These are phyloP conservation scores for Mariannaea sp. DNA, from an alignment of 2,329 filamentous ascomycete genomes.

Conservation along the genomic window DNA sequence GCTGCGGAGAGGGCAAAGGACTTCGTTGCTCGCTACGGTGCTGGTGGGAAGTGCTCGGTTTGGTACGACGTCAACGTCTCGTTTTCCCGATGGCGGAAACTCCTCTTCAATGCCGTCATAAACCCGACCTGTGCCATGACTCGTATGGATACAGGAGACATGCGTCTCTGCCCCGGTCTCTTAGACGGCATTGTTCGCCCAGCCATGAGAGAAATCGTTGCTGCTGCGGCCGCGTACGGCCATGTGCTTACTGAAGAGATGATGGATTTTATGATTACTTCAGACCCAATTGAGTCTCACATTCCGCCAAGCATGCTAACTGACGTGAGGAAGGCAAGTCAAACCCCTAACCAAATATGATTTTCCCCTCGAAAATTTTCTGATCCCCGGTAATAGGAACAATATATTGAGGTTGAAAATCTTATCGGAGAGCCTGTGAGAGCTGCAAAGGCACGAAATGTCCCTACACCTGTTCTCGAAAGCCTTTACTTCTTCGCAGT, in stretches of 20 bases:
- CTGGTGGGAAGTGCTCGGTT: conserved; percentile 26
- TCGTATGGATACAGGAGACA: conserved; percentile 30
- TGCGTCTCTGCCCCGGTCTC: conserved; percentile 33
- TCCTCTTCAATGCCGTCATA: conserved; percentile 34
- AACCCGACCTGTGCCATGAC: conserved; percentile 33
- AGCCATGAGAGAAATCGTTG: conserved; percentile 33
- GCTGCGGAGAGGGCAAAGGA: conserved; percentile 29
- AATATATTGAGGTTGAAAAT: conserved; percentile 35
- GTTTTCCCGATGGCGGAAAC: conserved; percentile 34
- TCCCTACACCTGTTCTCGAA: conserved; percentile 4
- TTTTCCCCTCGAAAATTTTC: neutral
- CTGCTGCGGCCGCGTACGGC: conserved; percentile 30
- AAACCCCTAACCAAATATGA: too few species aligned
- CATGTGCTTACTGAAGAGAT: conserved; percentile 30
- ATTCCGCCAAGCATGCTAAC: conserved; percentile 33
- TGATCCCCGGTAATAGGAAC: conserved; percentile 26
- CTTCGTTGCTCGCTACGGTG: conserved; percentile 30
- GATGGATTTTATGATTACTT: conserved; percentile 28
- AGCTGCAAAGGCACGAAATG: conserved; percentile 25
- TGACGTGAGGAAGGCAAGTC: conserved; percentile 30
- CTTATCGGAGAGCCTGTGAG: conserved; percentile 34
- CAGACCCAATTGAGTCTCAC: conserved; percentile 33
- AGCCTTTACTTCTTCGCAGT: conserved; percentile 28
- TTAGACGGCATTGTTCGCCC: conserved; percentile 31
- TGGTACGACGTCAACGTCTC: conserved; percentile 30